These are phyloP conservation scores for Lathyrus tuberosus DNA, from an alignment of 306 rosid species.

Conservation along the genomic window DNA sequence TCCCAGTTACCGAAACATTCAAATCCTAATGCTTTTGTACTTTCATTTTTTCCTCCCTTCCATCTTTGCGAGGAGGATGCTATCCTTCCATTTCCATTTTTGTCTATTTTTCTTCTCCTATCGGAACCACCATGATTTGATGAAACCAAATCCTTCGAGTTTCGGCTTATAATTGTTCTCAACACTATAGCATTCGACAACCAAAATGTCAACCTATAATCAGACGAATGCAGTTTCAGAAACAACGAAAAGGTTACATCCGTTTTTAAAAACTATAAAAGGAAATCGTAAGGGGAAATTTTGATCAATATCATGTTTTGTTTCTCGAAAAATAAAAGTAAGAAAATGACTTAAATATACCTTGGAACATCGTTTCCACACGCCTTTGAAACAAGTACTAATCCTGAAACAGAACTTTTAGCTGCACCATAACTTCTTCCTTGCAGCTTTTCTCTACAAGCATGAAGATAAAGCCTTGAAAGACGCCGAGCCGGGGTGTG, in stretches of 20 bases:
- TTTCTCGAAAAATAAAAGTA: neutral
- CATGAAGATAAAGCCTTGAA: conserved; percentile 85
- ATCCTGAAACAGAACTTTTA: conserved; percentile 86
- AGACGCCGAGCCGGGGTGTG: conserved; percentile 98
- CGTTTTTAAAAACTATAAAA: too few species aligned
- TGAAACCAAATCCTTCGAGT: conserved; percentile 39
- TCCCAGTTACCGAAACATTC: conserved; percentile 64
- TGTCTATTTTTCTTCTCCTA: conserved; percentile 50
- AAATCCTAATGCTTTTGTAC: conserved; percentile 32
- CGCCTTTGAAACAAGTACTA: conserved; percentile 90
- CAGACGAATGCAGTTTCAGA: neutral
- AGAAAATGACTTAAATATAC: conserved; percentile 41
- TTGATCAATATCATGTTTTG: too few species aligned
- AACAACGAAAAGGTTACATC: too few species aligned
- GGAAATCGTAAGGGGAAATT: too few species aligned
- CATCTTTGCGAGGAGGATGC: conserved; percentile 53
- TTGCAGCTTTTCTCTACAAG: conserved; percentile 63
- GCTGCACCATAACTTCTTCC: conserved; percentile 80
- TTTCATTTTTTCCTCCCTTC: conserved; percentile 60
- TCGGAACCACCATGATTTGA: conserved; percentile 47
- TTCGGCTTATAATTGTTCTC: conserved; percentile 74
- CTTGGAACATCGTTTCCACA: conserved; percentile 99
- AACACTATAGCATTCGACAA: conserved; percentile 75
- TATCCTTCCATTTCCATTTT: conserved; percentile 47
- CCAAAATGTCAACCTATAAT: conserved; percentile 86